phyloP scores from a whole-genome alignment of 768 basidiomycete species.

The Leccinellum rugosiceps region DNA sequence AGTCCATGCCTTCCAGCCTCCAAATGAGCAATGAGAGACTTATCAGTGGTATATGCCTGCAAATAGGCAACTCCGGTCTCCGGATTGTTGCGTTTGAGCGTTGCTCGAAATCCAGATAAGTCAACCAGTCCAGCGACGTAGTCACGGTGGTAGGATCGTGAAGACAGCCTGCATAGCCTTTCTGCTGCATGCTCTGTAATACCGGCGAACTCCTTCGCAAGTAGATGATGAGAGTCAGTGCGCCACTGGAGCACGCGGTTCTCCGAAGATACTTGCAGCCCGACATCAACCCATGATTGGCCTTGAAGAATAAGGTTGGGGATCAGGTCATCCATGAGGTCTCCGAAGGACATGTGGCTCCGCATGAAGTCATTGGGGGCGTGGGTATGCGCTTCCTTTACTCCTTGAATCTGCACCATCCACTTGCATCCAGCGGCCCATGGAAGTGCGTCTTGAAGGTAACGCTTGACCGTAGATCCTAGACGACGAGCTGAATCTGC shows the following conservation, averaged over 20 bases:
- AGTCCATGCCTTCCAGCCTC: slow-evolving; percentile 6
- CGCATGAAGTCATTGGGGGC: neutral
- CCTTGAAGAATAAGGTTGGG: neutral
- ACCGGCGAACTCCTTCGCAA: neutral
- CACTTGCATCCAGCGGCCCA: slow-evolving; percentile 1
- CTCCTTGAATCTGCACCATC: slow-evolving; percentile 7
- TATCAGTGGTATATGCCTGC: slow-evolving; percentile 5
- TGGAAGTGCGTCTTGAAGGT: neutral
- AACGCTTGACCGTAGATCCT: neutral
- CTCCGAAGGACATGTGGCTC: fast-evolving
- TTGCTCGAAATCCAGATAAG: neutral
- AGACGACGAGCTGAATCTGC: neutral
- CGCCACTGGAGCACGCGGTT: slow-evolving; percentile 6
- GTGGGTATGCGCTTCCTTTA: slow-evolving; percentile 5
- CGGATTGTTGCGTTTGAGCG: neutral
- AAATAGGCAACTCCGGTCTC: neutral
- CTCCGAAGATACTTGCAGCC: slow-evolving; percentile 1
- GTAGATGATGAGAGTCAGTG: slow-evolving; percentile 1
- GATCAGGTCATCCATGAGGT: neutral
- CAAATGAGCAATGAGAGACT: slow-evolving; percentile 3
- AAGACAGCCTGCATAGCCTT: neutral
- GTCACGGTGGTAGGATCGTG: neutral
- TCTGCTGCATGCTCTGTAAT: neutral
- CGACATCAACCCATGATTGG: slow-evolving; percentile 5
- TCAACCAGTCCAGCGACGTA: slow-evolving; percentile 1